Evolutionary conservation across 2,329 filamentous ascomycete genomes (phyloP).

Genomic region (Fusarium armeniacum): DNA sequence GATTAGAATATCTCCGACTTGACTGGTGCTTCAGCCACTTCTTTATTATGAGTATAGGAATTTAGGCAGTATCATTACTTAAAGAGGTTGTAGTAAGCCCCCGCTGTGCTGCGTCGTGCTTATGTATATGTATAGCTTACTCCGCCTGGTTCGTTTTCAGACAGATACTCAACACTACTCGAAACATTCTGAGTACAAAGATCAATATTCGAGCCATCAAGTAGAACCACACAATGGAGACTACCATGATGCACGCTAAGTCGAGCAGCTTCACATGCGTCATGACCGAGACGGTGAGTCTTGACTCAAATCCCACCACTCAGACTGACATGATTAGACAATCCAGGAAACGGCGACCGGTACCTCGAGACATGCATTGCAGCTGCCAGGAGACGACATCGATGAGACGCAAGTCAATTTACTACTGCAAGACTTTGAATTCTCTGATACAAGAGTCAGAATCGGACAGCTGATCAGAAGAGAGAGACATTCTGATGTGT

Average conservation of each 20-base stretch:
- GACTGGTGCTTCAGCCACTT: neutral
- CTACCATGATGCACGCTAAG: too few species aligned
- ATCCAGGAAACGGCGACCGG: neutral
- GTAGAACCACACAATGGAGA: too few species aligned
- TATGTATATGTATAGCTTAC: too few species aligned
- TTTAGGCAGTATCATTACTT: neutral
- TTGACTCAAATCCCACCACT: accelerated
- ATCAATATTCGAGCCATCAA: too few species aligned
- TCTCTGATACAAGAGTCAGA: too few species aligned
- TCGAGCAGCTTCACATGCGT: too few species aligned
- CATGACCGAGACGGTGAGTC: too few species aligned
- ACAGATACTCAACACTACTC: too few species aligned
- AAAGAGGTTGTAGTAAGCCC: neutral
- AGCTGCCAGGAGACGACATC: neutral
- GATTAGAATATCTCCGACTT: neutral
- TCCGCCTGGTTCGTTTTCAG: too few species aligned
- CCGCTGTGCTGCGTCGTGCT: neutral
- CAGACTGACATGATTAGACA: neutral
- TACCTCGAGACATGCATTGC: neutral
- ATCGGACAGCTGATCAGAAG: neutral
- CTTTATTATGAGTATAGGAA: neutral
- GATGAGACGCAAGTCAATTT: accelerated
- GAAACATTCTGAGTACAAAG: too few species aligned
- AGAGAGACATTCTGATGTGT: neutral
- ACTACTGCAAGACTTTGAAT: neutral